phyloP scores from a whole-genome alignment of 192 early-diverging fungal genomes.

The Oehlia diaphana region DNA sequence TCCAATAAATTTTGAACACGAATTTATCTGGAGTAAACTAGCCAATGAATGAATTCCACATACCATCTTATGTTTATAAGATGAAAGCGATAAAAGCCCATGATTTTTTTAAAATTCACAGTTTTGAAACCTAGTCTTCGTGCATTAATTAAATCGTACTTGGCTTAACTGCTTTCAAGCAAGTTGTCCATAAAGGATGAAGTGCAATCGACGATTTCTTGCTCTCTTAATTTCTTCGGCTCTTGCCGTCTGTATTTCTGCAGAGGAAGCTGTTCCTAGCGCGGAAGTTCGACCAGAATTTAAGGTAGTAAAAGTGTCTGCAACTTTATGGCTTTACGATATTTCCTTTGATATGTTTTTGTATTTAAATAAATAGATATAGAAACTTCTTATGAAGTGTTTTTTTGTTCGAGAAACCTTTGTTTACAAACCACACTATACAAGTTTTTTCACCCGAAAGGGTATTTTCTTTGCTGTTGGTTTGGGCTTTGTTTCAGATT shows the following conservation, averaged over 20 bases:
- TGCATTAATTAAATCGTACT: not conserved
- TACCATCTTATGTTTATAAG: not conserved
- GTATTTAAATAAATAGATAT: not conserved
- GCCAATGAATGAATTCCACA: not conserved
- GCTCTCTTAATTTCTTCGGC: conserved; percentile 18
- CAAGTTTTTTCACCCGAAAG: not conserved
- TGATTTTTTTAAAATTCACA: not conserved
- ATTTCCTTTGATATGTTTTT: not conserved
- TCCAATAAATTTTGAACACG: not conserved
- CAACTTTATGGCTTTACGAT: not conserved
- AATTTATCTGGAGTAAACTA: not conserved
- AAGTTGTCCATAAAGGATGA: conserved; percentile 23
- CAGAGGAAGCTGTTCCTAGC: not conserved
- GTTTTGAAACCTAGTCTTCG: not conserved
- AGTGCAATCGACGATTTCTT: conserved; percentile 7
- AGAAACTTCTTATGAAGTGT: not conserved
- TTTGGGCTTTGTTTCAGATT: not conserved
- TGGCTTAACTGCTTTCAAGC: conserved; percentile 7
- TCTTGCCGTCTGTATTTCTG: not conserved
- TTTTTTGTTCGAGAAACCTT: not conserved
- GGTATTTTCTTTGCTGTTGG: not conserved
- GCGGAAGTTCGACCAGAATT: not conserved
- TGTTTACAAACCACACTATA: not conserved
- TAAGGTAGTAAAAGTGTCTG: conserved; percentile 13
- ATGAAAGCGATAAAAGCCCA: not conserved